Base-by-base conservation (phyloP, 1,284 basidiomycete genomes). In the Trichosporon coremiiforme region DNA sequence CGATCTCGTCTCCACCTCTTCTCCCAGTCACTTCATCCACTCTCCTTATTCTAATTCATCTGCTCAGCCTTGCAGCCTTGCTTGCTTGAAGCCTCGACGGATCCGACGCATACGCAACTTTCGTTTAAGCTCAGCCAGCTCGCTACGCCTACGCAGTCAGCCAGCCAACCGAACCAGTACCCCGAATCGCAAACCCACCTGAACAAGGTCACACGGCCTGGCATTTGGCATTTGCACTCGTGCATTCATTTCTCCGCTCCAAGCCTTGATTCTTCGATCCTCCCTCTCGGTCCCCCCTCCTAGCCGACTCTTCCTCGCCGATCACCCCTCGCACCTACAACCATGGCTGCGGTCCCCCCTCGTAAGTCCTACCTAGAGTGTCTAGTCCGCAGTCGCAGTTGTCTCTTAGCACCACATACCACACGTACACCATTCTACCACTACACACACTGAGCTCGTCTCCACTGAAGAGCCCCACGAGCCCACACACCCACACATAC, bases 311-410 rank as follows among this genome's bases (percentile, higher is more conserved):
- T 8, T 22, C 45, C n/a, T 12, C 4, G 20, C 47, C 47, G n/a
- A 53, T 53, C 47, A 53, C n/a, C n/a, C 47, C 41, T 38, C 36
- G 45, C 45, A 4, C 9, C 47, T 4, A 22, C 20, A 53, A 53
- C 47, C 47, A 53, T 53, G 47, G 47, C 47, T 22, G 47, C 47
- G 47, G 47, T 53, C 47, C 47, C 47, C 20, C 47, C 47, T 53
- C 47, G 47, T 53, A 53, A 53, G 47, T 53, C 1, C 2, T 22
- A 2, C 47, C 22, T 53, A 22, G 47, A 53, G 47, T 53, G 15
- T 53, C 47, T 20, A 53, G 47, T 53, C n/a, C 47, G 47, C 47
- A 53, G 47, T 53, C 47, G 45, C n/a, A 53, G 47, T 2, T 22
- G 20, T 9, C 47, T 53, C 9, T 22, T 53, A 53, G 47, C n/a